phyloP scores from a whole-genome alignment of 768 basidiomycete species.

The Boletus sp. region DNA sequence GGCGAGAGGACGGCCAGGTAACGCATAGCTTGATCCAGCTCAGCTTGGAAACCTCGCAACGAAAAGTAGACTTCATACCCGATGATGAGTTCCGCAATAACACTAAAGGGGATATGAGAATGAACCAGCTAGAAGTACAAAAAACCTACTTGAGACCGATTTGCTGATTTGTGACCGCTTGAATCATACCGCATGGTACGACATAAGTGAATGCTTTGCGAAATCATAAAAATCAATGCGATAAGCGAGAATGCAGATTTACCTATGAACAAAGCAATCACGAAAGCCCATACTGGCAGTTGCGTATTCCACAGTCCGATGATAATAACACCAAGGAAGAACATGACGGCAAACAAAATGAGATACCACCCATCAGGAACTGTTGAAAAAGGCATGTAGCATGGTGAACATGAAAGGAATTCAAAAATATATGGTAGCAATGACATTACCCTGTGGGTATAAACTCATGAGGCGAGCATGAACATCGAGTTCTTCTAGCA shows the following conservation, averaged over 20 bases:
- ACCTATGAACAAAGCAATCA: slow-evolving; percentile 61
- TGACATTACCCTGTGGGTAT: slow-evolving; percentile 48
- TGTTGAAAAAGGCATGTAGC: slow-evolving; percentile 21
- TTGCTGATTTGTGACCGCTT: slow-evolving; percentile 80
- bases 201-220: slow-evolving; percentile 40
- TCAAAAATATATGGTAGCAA: neutral
- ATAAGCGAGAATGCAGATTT: slow-evolving; percentile 12
- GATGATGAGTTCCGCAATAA: slow-evolving; percentile 78
- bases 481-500: slow-evolving; percentile 78
- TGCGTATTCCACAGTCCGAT: slow-evolving; percentile 72
- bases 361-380: slow-evolving; percentile 88
- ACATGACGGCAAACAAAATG: slow-evolving; percentile 66
- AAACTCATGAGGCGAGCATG: slow-evolving; percentile 79
- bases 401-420: neutral
- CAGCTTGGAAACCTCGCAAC: neutral
- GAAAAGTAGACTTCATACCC: slow-evolving; percentile 35
- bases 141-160: slow-evolving; percentile 51
- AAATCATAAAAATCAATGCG: neutral
- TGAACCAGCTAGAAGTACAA: neutral
- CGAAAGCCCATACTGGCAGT: slow-evolving; percentile 68
- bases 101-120: slow-evolving; percentile 32
- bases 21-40: slow-evolving; percentile 43
- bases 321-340: slow-evolving; percentile 63
- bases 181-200: slow-evolving; percentile 57
- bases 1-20: slow-evolving; percentile 75